A percentile compares a stretch with the other conserved stretches of the same genome.
These are phyloP conservation scores for Trichoderma asperellum DNA, from an alignment of 2,329 filamentous ascomycete genomes.

Conservation along the genomic window DNA sequence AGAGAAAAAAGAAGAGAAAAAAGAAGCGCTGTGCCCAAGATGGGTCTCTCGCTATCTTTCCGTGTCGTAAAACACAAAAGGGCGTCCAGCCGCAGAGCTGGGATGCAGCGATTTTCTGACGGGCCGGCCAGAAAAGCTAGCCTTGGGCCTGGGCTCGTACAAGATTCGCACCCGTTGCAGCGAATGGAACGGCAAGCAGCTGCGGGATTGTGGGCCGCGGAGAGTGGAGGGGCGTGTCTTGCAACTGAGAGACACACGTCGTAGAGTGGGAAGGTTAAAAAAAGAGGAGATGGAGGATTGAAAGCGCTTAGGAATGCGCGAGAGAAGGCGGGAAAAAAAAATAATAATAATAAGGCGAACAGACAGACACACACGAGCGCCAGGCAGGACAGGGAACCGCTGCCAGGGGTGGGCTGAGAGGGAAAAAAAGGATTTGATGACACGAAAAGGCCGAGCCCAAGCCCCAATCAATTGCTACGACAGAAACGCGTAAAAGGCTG, in stretches of 20 bases:
- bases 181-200: constrained; percentile 19
- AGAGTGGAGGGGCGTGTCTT: background rate
- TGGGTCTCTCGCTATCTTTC: background rate
- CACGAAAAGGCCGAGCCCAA: background rate
- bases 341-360: no score
- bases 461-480: background rate
- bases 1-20: background rate
- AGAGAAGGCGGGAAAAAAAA: background rate
- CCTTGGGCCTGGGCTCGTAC: constrained; percentile 5
- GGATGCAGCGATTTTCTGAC: background rate
- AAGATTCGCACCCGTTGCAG: background rate
- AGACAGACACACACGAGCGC: background rate
- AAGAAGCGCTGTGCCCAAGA: background rate
- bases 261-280: background rate
- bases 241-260: background rate
- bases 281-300: constrained; percentile 3
- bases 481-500: constrained; percentile 11
- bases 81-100: constrained; percentile 3
- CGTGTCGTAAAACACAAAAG: constrained; percentile 5
- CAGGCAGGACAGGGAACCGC: constrained; percentile 1
- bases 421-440: background rate
- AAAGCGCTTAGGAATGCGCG: constrained; percentile 4
- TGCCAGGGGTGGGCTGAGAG: background rate
- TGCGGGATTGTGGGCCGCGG: background rate
- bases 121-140: background rate